Base-by-base conservation (phyloP, 1,284 basidiomycete species). In the Polyporus tsugae region DNA sequence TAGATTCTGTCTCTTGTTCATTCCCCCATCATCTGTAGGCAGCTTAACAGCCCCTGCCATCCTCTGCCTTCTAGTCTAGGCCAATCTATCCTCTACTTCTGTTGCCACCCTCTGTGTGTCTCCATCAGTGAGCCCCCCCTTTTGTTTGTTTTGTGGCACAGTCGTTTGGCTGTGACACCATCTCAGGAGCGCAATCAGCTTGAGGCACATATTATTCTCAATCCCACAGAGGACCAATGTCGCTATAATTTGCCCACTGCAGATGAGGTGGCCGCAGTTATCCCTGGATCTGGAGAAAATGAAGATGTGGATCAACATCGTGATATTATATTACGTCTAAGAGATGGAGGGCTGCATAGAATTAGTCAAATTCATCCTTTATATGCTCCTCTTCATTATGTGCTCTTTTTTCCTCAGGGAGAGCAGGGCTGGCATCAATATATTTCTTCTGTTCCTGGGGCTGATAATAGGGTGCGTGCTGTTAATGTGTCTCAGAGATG, bases 361-460 rank as follows among this genome's bases (percentile, higher is more conserved):
- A 81, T 86, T 57, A 77, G 74, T 70, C 76, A 84, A 19, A 62
- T 73, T 0, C 77, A 83, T 71, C 78, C 78, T 19, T 70, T 77
- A 0, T 85, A 85, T 73, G 49, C 73, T 0, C 69, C 79, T 0
- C 71, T 85, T 0, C 80, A 82, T 19, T 84, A 85, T 79, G 78
- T 82, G 0, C 70, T 84, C 0, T 70, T 83, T 0, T 84, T 71
- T n/a, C 82, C 81, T 13, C n/a, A 60, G 49, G 84, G 81, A 1
- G 75, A 81, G 41, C 59, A 75, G 53, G 84, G 84, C 0, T 87
- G 83, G 83, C 76, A 82, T 71, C 52, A 72, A 4, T 44, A 78
- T 0, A 72, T 84, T 22, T 69, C 61, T 0, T 53, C 53, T 52
- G 62, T 25, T 4, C 39, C 41, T n/a, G 59, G 63, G 22, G 13